Evolutionary conservation across 345 rosid species (phyloP).

Genomic region (Acer campestre): DNA sequence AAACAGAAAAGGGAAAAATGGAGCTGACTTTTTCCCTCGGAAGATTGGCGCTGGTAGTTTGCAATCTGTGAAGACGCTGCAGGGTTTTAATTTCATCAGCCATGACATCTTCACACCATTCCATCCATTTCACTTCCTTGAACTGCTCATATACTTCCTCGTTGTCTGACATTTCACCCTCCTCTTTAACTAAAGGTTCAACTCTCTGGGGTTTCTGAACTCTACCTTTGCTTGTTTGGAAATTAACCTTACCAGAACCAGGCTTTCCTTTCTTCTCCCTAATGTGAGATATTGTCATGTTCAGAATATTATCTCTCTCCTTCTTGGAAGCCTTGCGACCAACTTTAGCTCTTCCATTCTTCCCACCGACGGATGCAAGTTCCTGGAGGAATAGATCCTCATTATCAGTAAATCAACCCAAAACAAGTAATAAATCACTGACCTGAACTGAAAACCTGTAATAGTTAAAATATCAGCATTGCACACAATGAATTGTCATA

Average conservation of each 20-base stretch:
- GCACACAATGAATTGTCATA: not conserved
- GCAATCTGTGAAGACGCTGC: conserved; percentile 76
- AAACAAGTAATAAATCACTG: not conserved
- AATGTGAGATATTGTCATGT: conserved; percentile 39
- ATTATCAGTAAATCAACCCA: conserved; percentile 19
- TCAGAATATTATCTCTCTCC: conserved; percentile 53
- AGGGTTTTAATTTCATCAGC: conserved; percentile 76
- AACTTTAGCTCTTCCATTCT: conserved; percentile 58
- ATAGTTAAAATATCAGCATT: not conserved
- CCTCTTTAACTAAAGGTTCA: conserved; percentile 88
- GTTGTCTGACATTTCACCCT: conserved; percentile 98
- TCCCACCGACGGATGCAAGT: conserved; percentile 79
- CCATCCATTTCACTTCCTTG: conserved; percentile 99
- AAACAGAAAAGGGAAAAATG: not conserved
- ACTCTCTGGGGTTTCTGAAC: conserved; percentile 61
- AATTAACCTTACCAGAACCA: conserved; percentile 44
- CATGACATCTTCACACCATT: conserved; percentile 99
- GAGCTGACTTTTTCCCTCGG: conserved; percentile 82
- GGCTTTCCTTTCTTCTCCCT: conserved; percentile 62
- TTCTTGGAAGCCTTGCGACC: conserved; percentile 76
- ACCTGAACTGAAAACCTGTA: not conserved
- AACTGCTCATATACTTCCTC: conserved; percentile 96
- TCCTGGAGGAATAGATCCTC: conserved; percentile 49
- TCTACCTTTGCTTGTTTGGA: conserved; percentile 46
- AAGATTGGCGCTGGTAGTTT: conserved; percentile 95